Evolutionary conservation across 371 early-diverging fungal species (phyloP), one percentile per base, ranked within the genome.

Genomic region (Mucor indicus): DNA sequence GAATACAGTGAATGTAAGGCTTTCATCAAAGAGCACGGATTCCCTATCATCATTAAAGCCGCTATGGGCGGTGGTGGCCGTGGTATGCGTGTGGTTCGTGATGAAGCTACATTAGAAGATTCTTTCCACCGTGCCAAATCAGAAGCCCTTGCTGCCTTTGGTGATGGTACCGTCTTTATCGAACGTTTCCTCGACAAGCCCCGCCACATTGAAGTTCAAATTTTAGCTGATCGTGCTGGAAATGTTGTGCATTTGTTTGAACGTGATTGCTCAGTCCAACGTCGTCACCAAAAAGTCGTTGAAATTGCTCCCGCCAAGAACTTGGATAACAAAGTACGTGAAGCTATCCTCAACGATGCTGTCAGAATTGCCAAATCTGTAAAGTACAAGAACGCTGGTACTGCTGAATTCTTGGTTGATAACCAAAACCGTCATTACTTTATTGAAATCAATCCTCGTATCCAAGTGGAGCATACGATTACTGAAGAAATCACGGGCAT

Each of bases 31-130:
- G 77, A 85, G 61, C 70, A 92, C 62, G 93, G 94, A 1, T 88
- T 90, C 67, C 98, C 98, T 0, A 80, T 98, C 53, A 95, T 98
- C 48, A 89, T 97, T 72, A 98, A 98, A 74, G 93, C 95, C 3
- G 91, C 94, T n/a, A 91, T 91, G 86, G 96, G 96, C 29, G 96
- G 96, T 44, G 99, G 99, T 59, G 99, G 99, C 27, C 89, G 96
- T 62, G 98, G 98, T 52, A 94, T 98, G 92, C 85, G 94, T 48
- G 91, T 91, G 2, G 93, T 93, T 33, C 81, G 87, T 46, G 81
- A 81, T 38, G 67, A 67, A 23, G 74, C 64, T 2, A 71, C 81
- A 8, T 61, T 93, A 12, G 76, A 72, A 36, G 79, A 84, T 44
- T 71, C 88, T 15, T 94, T 93, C 66, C 76, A 83, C 30, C 83